Base-by-base conservation (phyloP, 2,329 filamentous ascomycete genomes). In the Reticulascus tulasneorum region DNA sequence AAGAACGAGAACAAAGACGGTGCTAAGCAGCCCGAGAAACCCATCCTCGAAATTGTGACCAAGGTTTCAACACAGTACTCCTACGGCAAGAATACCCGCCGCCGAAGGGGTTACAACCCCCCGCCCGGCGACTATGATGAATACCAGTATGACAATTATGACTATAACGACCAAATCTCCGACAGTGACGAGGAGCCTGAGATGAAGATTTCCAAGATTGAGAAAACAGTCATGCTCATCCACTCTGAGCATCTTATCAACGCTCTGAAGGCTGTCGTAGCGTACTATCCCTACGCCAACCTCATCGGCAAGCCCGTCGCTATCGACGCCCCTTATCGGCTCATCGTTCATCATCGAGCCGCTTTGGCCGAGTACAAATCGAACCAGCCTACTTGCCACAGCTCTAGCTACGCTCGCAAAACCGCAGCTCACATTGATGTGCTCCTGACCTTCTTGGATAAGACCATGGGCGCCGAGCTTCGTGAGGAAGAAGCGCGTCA, bases 201-300 rank as follows among this genome's bases (percentile, higher is more conserved):
- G 17, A 39, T 47, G 18, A 54, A 54, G 10, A 29, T 52, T 18
- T 42, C 51, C 21, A 53, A 56, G 13, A 45, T 55, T 8, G 53
- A 59, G 13, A 51, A 44, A 2, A 65, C 61, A 1, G 46, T 52
- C 35, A 71, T 73, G 65, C 32, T 60, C 4, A 65, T 73, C 28
- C 56, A 67, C 43, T 73, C 69, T 3, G 40, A 51, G 20, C 53
- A 69, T 37, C 59, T 77, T 20, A 60, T 67, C 44, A 63, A 69
- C 29, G 69, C 69, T 1, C 56, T 76, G 5, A 58, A 55, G 19
- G 67, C 70, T 10, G 62, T 73, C 6, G 60, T 75, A 7, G 56
- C 53, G 17, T 74, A 72, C 45, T 73, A 73, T 43, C 69, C 69
- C 4, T 55, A 58, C 24, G 55, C 62, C 38, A 55, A 53, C 26